Base-by-base conservation (phyloP, 129 eudicot species). In the Pseudognaphalium luteoalbum region DNA sequence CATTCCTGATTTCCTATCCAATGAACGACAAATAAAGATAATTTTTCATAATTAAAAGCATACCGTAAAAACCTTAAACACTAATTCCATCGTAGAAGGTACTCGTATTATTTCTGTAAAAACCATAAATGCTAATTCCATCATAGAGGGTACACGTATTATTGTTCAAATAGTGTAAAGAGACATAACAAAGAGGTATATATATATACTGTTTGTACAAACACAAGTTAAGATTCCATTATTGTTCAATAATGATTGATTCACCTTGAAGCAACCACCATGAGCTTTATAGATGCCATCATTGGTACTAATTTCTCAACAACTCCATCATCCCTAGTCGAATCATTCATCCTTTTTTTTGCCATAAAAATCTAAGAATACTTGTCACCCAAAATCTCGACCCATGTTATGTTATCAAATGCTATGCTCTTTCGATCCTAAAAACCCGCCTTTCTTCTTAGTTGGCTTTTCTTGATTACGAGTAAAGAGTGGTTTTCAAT, bases 241-340 rank as follows among this genome's bases (percentile, higher is more conserved):
- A 72, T 72, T 64, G 50, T 72, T 37, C 68, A 37, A 72, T 51
- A 41, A 72, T 71, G 63, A 63, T 70, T 78, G 63, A 20, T 78
- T 70, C 71, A 57, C 54, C 70, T 61, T 47, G 61, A 78, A 59
- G 71, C 71, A 44, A 78, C 76, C 60, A 74, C 58, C 71, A 67
- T 80, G 54, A 80, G 58, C 80, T 74, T 80, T 80, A 14, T 54
- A 67, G 65, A 74, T 80, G 64, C 71, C 83, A 80, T 57, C 51
- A 80, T 68, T 66, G 61, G 7, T 57, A 71, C 56, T 59, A 61
- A 1, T 29, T 47, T 22, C 66, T 5, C 66, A 47, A 61, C 32
- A 61, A 12, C 67, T 41, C 62, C 70, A 75, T 75, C 62, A 61
- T 68, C 59, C 62, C 67, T 25, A 25, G 28, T 14, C 76, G 37